Base-by-base conservation (phyloP, 371 early-diverging fungal species). In the Apophysomyces elegans region DNA sequence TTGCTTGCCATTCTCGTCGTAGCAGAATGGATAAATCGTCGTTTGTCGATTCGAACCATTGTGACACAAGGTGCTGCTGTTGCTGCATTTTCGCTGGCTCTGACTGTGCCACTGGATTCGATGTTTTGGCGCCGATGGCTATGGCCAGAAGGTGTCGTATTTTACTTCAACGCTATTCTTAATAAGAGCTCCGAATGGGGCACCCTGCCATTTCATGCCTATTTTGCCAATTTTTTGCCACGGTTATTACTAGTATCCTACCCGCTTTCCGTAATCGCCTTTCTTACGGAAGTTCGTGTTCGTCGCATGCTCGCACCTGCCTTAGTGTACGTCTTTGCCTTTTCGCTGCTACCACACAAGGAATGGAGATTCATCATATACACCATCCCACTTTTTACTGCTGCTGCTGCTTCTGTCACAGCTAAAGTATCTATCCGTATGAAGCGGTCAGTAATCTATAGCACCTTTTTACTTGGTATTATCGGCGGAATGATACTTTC, bases 331-430 rank as follows among this genome's bases (percentile, higher is more conserved):
- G 78, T 92, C 6, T 59, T 64, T 11, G 16, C 88, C 0, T 94
- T 95, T 65, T 94, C 95, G 11, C 74, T 82, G 26, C 77, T 96
- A 21, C 89, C 88, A 4, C 99, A 99, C 77, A 99, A 99, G 77
- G 99, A 99, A 72, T 96, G 96, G 96, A 84, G 99, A 13, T 99
- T 99, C 72, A 86, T 98, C 6, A 70, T 98, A 6, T 95, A 96
- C 36, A 86, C 90, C 4, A 78, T 98, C 5, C 99, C 99, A 0
- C 66, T 95, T 9, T 75, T 94, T 59, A 97, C 97, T 63, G 63
- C 90, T 5, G 86, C 87, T 46, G 94, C 95, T 3, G 93, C 93
- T 0, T 63, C 81, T 11, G 76, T 80, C 3, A 56, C 87, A 1
- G 73, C 66, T 11, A 63, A 67, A 41, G 47, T 81, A 67, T 81